Evolutionary conservation across 164 flowering plant species (phyloP).

Genomic region (Cinnamomum micranthum): DNA sequence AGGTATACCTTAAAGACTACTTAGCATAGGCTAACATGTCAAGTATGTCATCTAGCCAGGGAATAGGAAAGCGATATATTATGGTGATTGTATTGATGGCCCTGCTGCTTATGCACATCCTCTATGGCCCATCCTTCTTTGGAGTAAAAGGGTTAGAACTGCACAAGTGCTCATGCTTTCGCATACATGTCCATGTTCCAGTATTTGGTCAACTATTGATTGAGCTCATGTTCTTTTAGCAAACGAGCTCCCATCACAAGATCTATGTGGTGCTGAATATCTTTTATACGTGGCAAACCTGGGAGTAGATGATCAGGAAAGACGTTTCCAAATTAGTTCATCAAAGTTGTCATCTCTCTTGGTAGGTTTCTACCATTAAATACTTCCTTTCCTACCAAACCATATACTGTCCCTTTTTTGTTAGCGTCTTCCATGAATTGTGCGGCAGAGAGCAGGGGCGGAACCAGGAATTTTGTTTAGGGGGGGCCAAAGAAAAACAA

Average conservation of each 20-base stretch:
- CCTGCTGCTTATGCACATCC: not conserved
- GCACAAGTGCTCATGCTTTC: conserved; percentile 7
- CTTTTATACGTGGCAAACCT: not conserved
- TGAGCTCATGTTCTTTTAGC: conserved; percentile 1
- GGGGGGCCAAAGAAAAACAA: too few species aligned
- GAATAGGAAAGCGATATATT: not conserved
- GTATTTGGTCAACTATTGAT: conserved; percentile 1
- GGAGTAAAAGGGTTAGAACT: not conserved
- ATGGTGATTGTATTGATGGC: conserved; percentile 7
- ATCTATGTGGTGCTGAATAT: conserved; percentile 1
- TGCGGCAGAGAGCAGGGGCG: too few species aligned
- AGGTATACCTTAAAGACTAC: not conserved
- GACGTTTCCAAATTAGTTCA: not conserved
- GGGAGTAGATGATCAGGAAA: conserved; percentile 1
- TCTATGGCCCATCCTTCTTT: conserved; percentile 2
- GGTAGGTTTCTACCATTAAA: too few species aligned
- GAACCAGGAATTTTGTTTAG: too few species aligned
- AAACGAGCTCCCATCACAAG: not conserved
- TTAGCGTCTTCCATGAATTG: too few species aligned
- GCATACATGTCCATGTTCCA: conserved; percentile 1
- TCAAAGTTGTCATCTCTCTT: too few species aligned
- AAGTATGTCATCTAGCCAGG: not conserved
- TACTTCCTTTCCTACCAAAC: too few species aligned
- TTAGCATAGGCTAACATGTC: not conserved
- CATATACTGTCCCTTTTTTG: too few species aligned